phyloP scores from a whole-genome alignment of 1,139 yeast genomes.

The Nakaseomyces kungkrabaensis region DNA sequence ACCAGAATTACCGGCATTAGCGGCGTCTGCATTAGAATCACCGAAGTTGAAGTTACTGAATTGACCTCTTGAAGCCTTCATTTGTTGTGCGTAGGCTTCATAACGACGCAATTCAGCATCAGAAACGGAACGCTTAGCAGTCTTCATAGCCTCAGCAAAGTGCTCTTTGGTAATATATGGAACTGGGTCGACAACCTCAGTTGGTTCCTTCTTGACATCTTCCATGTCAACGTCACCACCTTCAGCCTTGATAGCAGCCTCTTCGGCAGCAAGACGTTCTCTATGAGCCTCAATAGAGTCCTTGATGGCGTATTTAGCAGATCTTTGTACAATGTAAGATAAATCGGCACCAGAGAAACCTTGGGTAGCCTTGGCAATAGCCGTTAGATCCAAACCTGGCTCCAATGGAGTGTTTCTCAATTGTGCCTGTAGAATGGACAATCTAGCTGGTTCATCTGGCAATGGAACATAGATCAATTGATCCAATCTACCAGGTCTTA shows the following conservation, averaged over 20 bases:
- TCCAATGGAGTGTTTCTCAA: constrained; percentile 97
- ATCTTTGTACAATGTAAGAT: constrained; percentile 92
- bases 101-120: constrained; percentile 98
- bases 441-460: constrained; percentile 91
- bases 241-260: constrained; percentile 35
- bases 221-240: constrained; percentile 72
- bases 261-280: constrained; percentile 44
- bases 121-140: constrained; percentile 93
- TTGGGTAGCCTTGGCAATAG: constrained; percentile 84
- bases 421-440: constrained; percentile 90
- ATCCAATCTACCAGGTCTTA: constrained; percentile 99
- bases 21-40: constrained; percentile 37
- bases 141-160: constrained; percentile 98
- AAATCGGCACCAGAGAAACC: constrained; percentile 99
- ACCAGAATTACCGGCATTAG: constrained; percentile 13
- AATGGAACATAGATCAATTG: constrained; percentile 97
- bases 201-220: constrained; percentile 34
- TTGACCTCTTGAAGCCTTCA: constrained; percentile 92
- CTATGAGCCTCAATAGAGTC: constrained; percentile 87
- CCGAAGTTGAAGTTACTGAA: constrained; percentile 66
- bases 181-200: constrained; percentile 78
- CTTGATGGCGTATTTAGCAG: constrained; percentile 97
- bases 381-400: constrained; percentile 82
- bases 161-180: constrained; percentile 89
- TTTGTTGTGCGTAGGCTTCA: constrained; percentile 96